phyloP scores from a whole-genome alignment of 2,329 filamentous ascomycete species.

The Fusarium sp. region DNA sequence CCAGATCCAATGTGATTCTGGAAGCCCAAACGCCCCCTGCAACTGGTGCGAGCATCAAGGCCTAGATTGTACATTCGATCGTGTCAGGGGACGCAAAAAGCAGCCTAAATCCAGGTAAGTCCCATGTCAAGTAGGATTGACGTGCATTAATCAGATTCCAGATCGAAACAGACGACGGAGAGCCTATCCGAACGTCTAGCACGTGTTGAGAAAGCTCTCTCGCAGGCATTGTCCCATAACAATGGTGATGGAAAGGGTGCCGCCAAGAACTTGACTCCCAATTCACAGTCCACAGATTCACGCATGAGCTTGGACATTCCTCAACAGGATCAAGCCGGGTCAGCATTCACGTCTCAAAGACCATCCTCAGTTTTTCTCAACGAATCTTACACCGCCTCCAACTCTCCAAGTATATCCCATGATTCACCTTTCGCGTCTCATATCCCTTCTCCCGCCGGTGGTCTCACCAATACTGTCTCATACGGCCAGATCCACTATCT shows the following conservation, averaged over 20 bases:
- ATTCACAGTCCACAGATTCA: constrained; percentile 2
- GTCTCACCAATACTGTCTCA: constrained; percentile 29
- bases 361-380: background rate
- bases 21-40: constrained; percentile 20
- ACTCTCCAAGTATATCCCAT: constrained; percentile 12
- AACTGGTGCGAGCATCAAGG: constrained; percentile 47
- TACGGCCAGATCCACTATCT: constrained; percentile 46
- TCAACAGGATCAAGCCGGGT: background rate
- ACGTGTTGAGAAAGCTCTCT: constrained; percentile 41
- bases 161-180: constrained; percentile 33
- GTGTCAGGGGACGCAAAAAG: constrained; percentile 44
- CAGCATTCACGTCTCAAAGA: background rate
- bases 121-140: too few relatives aligned
- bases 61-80: constrained; percentile 45
- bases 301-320: background rate
- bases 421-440: constrained; percentile 1
- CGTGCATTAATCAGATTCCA: background rate
- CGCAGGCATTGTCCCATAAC: constrained; percentile 33
- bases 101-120: constrained; percentile 35
- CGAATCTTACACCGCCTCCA: constrained; percentile 1
- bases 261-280: constrained; percentile 14
- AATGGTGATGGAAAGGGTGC: background rate
- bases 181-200: constrained; percentile 39
- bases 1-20: constrained; percentile 45
- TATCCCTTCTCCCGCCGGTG: constrained; percentile 4